Base-by-base conservation (phyloP, 495 filamentous ascomycete genomes). In the Usnea hakonensis region DNA sequence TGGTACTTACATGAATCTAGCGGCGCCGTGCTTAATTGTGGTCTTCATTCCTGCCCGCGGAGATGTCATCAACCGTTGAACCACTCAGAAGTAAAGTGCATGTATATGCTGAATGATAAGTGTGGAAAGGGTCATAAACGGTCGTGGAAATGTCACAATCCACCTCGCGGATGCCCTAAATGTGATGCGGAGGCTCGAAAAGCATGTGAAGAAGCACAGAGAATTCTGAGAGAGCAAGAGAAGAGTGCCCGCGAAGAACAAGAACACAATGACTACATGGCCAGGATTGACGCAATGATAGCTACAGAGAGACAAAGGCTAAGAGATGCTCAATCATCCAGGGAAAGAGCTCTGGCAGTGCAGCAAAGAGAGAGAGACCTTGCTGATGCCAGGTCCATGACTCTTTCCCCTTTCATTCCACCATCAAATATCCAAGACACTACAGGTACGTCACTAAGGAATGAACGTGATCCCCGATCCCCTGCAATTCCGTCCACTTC, bases 51-150 rank as follows among this genome's bases (percentile, higher is more conserved):
- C 0, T 92, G 88, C 65, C 76, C 77, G 3, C 79, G 72, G 10
- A 77, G 73, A 52, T 91, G 89, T 62, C 89, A 92, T 70, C 77
- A 83, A 33, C 65, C 88, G 1, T 68, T 70, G 0, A 85, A 92
- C 64, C 89, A 92, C 64, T 87, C 85, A 3, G 81, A 85, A 60
- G 79, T 86, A 65, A 66, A 71, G 3, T 90, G 88, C 68, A 68
- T 64, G 3, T 64, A 76, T 5, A 61, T 83, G 0, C 61, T 85
- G 5, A 65, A 75, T 9, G 75, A 72, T 50, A 72, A 66, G 1
- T 90, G 87, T 60, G 40, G 77, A 0, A 75, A 82, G 5, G 73
- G 76, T 16, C 88, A 91, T 71, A 71, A 71, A 21, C 55, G 70
- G 4, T 68, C 69, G 1, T 69, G 68, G 60, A 61, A 70, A 46